Base-by-base conservation (phyloP, 805 yeast species). In the Vanderwaltozyma tropicalis region DNA sequence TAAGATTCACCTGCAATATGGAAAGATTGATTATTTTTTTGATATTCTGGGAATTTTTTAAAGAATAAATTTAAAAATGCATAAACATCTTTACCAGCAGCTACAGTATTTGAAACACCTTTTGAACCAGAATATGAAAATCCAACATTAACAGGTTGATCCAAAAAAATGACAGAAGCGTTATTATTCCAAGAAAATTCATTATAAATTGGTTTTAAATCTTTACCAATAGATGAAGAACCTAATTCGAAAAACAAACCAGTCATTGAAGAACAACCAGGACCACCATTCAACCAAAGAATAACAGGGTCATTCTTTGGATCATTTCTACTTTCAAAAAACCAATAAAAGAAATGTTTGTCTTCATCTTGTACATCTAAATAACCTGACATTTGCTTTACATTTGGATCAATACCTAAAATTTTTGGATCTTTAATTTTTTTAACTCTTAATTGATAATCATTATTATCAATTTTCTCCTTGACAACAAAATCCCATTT, bases 91-190 rank as follows among this genome's bases (percentile, higher is more conserved):
- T 73, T 72, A 28, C 86, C 94, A 24, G 96, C 96, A 34, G 87
- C 78, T 35, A 74, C 76, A 5, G 95, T 80, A 50, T 74, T 72
- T 24, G 78, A 62, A 20, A 87, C 80, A 18, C 94, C 84, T 14
- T 20, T 13, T 8, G 39, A 36, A 31, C 35, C 39, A 12, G 39
- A 37, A 59, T 81, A 80, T 0, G 96, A 86, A 63, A 76, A 89
- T 14, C 97, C 97, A 25, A 84, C 95, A 38, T 83, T 83, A 31
- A 88, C 83, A 4, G 97, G 97, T 62, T 89, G 96, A 59, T 89
- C 97, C 43, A 89, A 70, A 66, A 81, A 89, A 45, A 89, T 80
- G 17, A 89, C 85, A 22, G 88, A 76, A 16, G 97, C 96, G 53
- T 87, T 84, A 48, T 70, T 67, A 62, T 88, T 89, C 97, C 97